A percentile compares a stretch with the other conserved stretches of the same genome.
Conservation (phyloP, 2,329 filamentous ascomycete genomes). For the Diaporthe nobilis region DNA sequence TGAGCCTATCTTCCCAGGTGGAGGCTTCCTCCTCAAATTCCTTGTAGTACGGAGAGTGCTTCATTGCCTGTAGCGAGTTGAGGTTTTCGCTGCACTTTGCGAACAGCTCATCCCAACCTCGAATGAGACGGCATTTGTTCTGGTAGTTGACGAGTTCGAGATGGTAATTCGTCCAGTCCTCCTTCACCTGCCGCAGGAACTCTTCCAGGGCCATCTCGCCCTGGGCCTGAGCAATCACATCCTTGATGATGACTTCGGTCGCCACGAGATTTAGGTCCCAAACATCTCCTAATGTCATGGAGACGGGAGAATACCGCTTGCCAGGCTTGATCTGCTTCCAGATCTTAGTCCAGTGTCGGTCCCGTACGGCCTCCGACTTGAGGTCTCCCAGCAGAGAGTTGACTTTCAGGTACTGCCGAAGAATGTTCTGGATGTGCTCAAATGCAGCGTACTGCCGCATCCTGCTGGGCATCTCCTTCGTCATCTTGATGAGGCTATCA, state of each 20-base stretch:
- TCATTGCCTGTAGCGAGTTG: constrained; percentile 98
- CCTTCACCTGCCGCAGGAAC: constrained; percentile 95
- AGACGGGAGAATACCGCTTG: constrained; percentile 93
- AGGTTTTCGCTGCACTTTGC: constrained; percentile 98
- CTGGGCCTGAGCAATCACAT: constrained; percentile 95
- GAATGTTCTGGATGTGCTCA: constrained; percentile 93
- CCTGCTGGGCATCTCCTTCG: constrained; percentile 98
- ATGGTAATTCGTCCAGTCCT: constrained; percentile 96
- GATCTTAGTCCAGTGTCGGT: constrained; percentile 97
- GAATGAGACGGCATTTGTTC: constrained; percentile 96
- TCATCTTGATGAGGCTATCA: constrained; percentile 95
- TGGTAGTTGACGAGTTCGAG: constrained; percentile 97
- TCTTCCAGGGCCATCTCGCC: constrained; percentile 99
- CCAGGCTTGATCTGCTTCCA: constrained; percentile 95
- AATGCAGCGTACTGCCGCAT: constrained; percentile 99
- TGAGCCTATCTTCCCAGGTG: constrained; percentile 97
- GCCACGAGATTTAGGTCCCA: constrained; percentile 96
- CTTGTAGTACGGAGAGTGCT: constrained; percentile 98
- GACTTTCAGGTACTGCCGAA: constrained; percentile 90
- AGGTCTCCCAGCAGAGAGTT: constrained; percentile 90
- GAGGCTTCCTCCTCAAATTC: constrained; percentile 98
- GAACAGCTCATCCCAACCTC: constrained; percentile 98
- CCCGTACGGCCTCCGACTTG: constrained; percentile 95
- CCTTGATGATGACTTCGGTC: constrained; percentile 88
- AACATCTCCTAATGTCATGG: constrained; percentile 97